phyloP scores from a whole-genome alignment of 345 rosid genomes.

The Eucalyptus marginata region DNA sequence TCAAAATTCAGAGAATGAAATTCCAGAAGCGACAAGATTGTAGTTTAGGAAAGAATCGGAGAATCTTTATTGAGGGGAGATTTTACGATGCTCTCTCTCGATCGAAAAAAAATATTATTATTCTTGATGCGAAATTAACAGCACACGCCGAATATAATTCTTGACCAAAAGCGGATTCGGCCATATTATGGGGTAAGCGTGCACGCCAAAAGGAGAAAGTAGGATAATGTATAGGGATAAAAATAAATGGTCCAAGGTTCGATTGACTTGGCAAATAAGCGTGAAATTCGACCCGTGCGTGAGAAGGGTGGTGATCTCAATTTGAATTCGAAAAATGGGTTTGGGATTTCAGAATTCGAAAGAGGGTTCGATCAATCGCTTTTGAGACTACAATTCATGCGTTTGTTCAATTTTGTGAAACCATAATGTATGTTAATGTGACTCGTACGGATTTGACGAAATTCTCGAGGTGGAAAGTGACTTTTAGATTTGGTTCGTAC shows the following conservation, averaged over 20 bases:
- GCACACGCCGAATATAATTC: not conserved
- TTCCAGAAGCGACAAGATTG: not conserved
- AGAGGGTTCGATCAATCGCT: not conserved
- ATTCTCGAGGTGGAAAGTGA: not conserved
- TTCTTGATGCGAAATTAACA: not conserved
- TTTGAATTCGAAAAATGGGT: not conserved
- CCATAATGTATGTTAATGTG: not conserved
- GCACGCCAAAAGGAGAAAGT: not conserved
- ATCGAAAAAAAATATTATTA: not conserved
- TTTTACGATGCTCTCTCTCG: not conserved
- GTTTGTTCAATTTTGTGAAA: not conserved
- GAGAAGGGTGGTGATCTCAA: not conserved
- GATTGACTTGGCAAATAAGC: not conserved
- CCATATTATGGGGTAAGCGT: not conserved
- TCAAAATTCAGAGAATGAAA: not conserved
- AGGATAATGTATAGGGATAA: not conserved
- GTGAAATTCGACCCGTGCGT: not conserved
- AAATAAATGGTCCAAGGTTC: not conserved
- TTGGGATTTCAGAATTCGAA: fast-evolving
- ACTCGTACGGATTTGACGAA: fast-evolving
- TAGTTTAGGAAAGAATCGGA: not conserved
- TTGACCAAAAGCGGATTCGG: not conserved
- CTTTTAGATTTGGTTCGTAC: not conserved
- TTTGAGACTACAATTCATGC: not conserved
- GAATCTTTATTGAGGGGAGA: not conserved